Base-by-base conservation (phyloP, 768 basidiomycete species). In the Sutorius australiensis region DNA sequence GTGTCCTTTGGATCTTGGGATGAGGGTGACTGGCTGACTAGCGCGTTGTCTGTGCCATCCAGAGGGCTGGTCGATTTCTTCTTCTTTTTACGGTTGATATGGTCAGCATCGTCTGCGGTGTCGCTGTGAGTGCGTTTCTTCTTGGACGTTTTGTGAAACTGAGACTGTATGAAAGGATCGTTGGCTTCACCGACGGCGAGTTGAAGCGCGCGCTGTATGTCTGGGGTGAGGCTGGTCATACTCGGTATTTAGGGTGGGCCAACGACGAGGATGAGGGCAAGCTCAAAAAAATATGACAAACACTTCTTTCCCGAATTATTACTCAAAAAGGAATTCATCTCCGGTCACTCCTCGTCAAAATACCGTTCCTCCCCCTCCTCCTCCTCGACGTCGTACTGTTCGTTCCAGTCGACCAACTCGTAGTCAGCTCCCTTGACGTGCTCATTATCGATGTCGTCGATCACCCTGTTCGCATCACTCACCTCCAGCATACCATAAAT, bases 401-500 rank as follows among this genome's bases (percentile, higher is more conserved):
- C 89, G 61, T 82, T 80, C 87, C 89, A 91, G 63, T 91, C 89
- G 9, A 87, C 77, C 46, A 65, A 64, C 54, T 86, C 86, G 52
- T 91, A 91, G 58, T 89, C 80, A 31, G 84, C 77, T 5, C 77
- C 74, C 88, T 91, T 63, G 21, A 50, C 31, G 48, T 19, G 50
- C 46, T 42, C 38, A 46, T 55, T 48, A 51, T 43, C 10, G 10
- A 5, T 37, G 10, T 17, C n/a, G 40, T 28, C 16, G 7, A 12
- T 16, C 21, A 9, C 4, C 17, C 7, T 44, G 19, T 28, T 31
- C 16, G 9, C 14, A 8, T 38, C 30, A 70, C 82, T 69, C 70
- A 83, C 89, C 67, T 88, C 84, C 11, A 92, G 72, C 52, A 84
- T 65, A 6, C 89, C 89, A 57, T 90, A 89, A 21, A 92, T 86